Evolutionary conservation across 2,329 filamentous ascomycete species (phyloP), one percentile per base, ranked within the genome.

Genomic region (Epichloe baconii): DNA sequence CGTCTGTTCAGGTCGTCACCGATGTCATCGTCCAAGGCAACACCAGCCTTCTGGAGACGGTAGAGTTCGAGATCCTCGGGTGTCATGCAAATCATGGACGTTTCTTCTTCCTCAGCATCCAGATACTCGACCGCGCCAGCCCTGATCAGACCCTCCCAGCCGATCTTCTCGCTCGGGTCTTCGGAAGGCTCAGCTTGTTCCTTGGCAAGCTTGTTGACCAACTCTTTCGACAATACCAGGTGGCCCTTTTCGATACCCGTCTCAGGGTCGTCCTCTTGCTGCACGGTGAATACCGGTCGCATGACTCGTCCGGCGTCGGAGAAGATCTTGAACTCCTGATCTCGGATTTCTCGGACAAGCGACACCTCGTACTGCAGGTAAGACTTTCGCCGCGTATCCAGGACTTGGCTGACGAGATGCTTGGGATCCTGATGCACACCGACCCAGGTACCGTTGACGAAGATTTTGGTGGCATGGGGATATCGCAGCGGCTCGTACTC

Each of bases 81-180:
- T 0, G 89, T 94, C 91, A 98, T 98, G 67, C 90, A 88, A 63
- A 98, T 98, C 93, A 98, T 98, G 40, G 93, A 85, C 0, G 89
- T 95, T 68, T 98, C 94, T 66, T 98, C 93, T 73, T 98, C 94
- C 64, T 98, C 94, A 0, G 93, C 93, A 66, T 98, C 93, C 11
- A 98, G 79, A 62, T 96, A 97, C 65, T 98, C 93, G 38, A 98
- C 86, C 3, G 89, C 88, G 68, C 91, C 93, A 12, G 81, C 79
- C 52, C 84, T 80, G 43, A 95, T 82, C 41, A 98, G 74, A 17
- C 88, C 87, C 58, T 89, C 81, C 89, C 94, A 98, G 48, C 89
- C 90, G 61, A 87, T 91, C 59, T 83, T 86, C 34, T 75, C 67
- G 1, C 69, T 69, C 35, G 76, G 74, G 42, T 83, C 79, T 21